Percentiles rank a stretch among this genome's conserved stretches.
phyloP scores from a whole-genome alignment of 2,329 filamentous ascomycete species.

The Aureobasidium zeae region DNA sequence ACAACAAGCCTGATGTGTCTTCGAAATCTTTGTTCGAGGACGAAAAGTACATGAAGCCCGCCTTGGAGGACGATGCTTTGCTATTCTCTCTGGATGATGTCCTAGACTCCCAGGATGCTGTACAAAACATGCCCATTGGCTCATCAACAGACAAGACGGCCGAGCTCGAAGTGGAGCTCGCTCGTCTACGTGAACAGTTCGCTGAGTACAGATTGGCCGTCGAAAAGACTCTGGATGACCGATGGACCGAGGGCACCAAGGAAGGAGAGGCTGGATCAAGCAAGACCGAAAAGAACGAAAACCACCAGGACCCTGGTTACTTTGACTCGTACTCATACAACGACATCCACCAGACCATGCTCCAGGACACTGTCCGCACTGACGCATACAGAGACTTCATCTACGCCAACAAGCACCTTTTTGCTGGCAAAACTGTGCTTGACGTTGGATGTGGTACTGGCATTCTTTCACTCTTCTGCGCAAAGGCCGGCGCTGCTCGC shows the following conservation, averaged over 20 bases:
- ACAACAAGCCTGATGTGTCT: slow-evolving; percentile 46
- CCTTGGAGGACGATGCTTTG: slow-evolving; percentile 80
- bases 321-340: slow-evolving; percentile 24
- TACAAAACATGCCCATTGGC: slow-evolving; percentile 1
- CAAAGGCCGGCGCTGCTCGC: slow-evolving; percentile 73
- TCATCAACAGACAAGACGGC: slow-evolving; percentile 16
- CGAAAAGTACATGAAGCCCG: slow-evolving; percentile 73
- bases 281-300: slow-evolving; percentile 16
- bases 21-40: slow-evolving; percentile 57
- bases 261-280: slow-evolving; percentile 13
- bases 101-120: slow-evolving; percentile 10
- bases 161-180: slow-evolving; percentile 20
- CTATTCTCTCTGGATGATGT: slow-evolving; percentile 76
- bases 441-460: slow-evolving; percentile 80
- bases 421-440: slow-evolving; percentile 75
- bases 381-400: slow-evolving; percentile 93
- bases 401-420: slow-evolving; percentile 80
- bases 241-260: slow-evolving; percentile 19
- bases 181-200: slow-evolving; percentile 20
- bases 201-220: slow-evolving; percentile 21
- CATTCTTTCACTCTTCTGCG: slow-evolving; percentile 91
- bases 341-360: slow-evolving; percentile 91
- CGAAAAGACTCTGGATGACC: slow-evolving; percentile 22
- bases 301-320: slow-evolving; percentile 21
- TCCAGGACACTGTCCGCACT: slow-evolving; percentile 81